A percentile compares a stretch with the other conserved stretches of the same genome.
These are phyloP conservation scores for Sideroxylon spinosum DNA, from an alignment of 179 eudicot species.

Conservation along the genomic window DNA sequence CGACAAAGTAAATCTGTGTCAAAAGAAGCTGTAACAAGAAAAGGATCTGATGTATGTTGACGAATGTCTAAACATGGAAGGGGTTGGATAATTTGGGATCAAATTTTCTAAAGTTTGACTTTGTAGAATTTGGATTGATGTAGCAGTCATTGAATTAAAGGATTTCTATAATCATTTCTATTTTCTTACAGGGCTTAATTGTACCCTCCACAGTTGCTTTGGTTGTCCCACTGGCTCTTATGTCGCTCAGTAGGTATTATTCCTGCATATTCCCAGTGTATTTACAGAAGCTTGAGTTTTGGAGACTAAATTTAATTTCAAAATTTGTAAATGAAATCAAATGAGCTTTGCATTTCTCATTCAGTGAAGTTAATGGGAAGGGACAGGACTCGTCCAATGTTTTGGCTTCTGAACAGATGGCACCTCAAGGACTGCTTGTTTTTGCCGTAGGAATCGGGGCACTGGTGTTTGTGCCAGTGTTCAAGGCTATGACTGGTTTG, in stretches of 20 bases:
- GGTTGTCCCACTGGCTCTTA: conserved; percentile 85
- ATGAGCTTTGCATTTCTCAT: conserved; percentile 17
- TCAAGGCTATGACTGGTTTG: conserved; percentile 81
- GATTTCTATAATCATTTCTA: conserved; percentile 12
- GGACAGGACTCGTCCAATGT: conserved; percentile 46
- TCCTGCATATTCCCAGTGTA: conserved; percentile 1
- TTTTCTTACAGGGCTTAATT: conserved; percentile 50
- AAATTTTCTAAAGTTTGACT: no score
- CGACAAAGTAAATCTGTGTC: no score
- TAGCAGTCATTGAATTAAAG: not conserved
- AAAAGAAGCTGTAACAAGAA: no score
- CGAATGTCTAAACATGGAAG: no score
- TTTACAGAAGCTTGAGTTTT: not conserved
- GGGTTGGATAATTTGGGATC: no score
- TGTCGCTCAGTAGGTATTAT: conserved; percentile 87
- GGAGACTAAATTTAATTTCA: not conserved
- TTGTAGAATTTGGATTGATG: not conserved
- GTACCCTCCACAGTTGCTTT: conserved; percentile 73
- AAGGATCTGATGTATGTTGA: no score
- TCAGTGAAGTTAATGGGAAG: conserved; percentile 79
- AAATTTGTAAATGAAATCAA: not conserved
- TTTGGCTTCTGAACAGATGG: conserved; percentile 69
- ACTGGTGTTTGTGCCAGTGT: conserved; percentile 76
- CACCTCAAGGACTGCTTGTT: conserved; percentile 91
- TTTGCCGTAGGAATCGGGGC: conserved; percentile 82